A percentile compares a stretch with the other conserved stretches of the same genome.
These are phyloP conservation scores for Colletotrichum kahawae DNA, from an alignment of 2,329 filamentous ascomycete species.

Conservation along the genomic window DNA sequence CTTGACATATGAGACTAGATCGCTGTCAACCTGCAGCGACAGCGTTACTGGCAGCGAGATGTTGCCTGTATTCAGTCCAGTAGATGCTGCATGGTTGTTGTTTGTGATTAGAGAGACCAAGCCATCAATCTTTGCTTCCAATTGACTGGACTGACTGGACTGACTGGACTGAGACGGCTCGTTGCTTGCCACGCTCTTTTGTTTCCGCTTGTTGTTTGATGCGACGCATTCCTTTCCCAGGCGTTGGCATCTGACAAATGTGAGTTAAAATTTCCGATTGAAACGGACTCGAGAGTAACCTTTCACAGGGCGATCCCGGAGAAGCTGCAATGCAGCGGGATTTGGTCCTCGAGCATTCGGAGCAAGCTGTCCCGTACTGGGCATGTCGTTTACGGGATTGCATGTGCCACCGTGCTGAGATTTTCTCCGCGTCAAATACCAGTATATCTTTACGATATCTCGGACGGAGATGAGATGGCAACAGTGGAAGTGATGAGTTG, in stretches of 20 bases:
- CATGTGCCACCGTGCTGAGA: not conserved
- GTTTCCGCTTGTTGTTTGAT: not conserved
- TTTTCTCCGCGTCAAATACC: not conserved
- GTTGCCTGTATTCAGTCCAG: not conserved
- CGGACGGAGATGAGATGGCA: not conserved
- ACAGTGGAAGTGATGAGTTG: not conserved
- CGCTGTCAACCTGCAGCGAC: not conserved
- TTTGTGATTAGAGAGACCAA: not conserved
- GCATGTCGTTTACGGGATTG: not conserved
- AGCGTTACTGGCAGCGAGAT: not conserved
- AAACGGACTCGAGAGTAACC: not conserved
- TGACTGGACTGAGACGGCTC: not conserved
- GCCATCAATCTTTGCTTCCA: not conserved
- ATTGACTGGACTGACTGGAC: not conserved
- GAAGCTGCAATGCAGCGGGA: not conserved
- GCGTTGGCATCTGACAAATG: not conserved
- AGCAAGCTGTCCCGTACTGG: not conserved
- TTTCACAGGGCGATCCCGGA: not conserved
- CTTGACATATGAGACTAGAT: accelerated
- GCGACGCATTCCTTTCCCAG: not conserved
- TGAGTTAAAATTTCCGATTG: accelerated
- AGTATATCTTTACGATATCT: too few species aligned
- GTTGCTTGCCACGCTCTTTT: accelerated
- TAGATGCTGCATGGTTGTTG: not conserved
- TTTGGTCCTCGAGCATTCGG: not conserved